These are phyloP conservation scores for Ichthyophthirius multifiliis DNA, from an alignment of 169 alveolate genomes.

Conservation along the genomic window DNA sequence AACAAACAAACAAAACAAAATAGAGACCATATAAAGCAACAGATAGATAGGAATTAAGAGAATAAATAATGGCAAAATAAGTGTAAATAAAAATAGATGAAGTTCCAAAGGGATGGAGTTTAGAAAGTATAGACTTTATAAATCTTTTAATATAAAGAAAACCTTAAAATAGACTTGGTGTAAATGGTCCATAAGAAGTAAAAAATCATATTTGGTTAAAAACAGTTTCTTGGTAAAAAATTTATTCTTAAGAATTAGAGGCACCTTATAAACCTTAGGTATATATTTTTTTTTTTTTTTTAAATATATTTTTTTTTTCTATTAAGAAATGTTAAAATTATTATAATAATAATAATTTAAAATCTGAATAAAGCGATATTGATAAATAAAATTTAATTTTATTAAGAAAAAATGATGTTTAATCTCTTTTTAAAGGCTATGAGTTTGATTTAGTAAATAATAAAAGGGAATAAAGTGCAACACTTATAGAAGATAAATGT, in stretches of 20 bases:
- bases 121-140: conserved; percentile 76
- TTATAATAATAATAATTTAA: background rate
- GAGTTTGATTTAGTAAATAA: no score
- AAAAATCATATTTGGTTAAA: conserved; percentile 64
- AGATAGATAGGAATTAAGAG: conserved; percentile 65
- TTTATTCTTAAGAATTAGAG: conserved; percentile 27
- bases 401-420: background rate
- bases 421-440: background rate
- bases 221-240: conserved; percentile 52
- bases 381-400: background rate
- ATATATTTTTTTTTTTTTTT: background rate
- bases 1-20: background rate
- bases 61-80: conserved; percentile 58
- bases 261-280: conserved; percentile 46
- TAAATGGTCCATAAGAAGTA: conserved; percentile 61
- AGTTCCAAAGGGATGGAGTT: conserved; percentile 77
- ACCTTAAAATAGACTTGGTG: conserved; percentile 59
- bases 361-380: background rate
- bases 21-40: conserved; percentile 71
- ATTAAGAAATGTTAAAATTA: background rate
- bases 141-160: conserved; percentile 58
- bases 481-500: no score
- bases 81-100: conserved; percentile 58
- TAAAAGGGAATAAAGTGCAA: no score
- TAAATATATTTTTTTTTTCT: background rate